phyloP scores from a whole-genome alignment of 1,284 basidiomycete species.

The Ceratobasidium theobromae region DNA sequence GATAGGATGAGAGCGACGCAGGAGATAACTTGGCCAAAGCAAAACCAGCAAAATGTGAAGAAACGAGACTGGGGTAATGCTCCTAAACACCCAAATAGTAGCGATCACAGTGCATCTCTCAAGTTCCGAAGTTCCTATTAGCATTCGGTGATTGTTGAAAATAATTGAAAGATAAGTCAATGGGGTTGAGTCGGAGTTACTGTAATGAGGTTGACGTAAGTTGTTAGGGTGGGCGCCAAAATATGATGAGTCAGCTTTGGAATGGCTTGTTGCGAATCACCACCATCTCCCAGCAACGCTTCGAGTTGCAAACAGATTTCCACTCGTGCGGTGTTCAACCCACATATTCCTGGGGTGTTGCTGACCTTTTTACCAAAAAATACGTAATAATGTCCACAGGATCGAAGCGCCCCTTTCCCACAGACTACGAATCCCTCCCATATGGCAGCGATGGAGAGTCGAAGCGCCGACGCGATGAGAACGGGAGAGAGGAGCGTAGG shows the following conservation, averaged over 20 bases:
- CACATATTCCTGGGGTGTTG: constrained; percentile 5
- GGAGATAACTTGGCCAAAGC: not conserved
- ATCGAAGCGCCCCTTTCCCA: constrained; percentile 74
- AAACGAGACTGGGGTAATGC: constrained; percentile 4
- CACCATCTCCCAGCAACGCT: too few relatives aligned
- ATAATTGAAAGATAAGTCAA: too few relatives aligned
- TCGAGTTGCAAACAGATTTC: too few relatives aligned
- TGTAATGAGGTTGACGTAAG: too few relatives aligned
- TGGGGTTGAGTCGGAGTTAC: too few relatives aligned
- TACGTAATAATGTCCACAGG: constrained; percentile 65
- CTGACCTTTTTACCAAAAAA: constrained; percentile 13
- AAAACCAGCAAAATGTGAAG: not conserved
- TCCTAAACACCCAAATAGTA: not conserved
- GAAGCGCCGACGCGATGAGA: constrained; percentile 54
- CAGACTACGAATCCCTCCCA: constrained; percentile 46
- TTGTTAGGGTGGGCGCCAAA: too few relatives aligned
- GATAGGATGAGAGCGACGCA: not conserved
- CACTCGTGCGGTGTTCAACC: constrained; percentile 32
- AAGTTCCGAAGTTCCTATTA: not conserved
- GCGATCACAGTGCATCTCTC: not conserved
- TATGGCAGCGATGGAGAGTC: constrained; percentile 35
- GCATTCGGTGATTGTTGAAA: not conserved
- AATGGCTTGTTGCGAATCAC: too few relatives aligned
- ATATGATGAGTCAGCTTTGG: too few relatives aligned
- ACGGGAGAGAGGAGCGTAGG: too few relatives aligned